A percentile compares a stretch with the other conserved stretches of the same genome.
Evolutionary conservation across 1,284 basidiomycete species (phyloP).

Genomic region (Ganoderma lucidum): DNA sequence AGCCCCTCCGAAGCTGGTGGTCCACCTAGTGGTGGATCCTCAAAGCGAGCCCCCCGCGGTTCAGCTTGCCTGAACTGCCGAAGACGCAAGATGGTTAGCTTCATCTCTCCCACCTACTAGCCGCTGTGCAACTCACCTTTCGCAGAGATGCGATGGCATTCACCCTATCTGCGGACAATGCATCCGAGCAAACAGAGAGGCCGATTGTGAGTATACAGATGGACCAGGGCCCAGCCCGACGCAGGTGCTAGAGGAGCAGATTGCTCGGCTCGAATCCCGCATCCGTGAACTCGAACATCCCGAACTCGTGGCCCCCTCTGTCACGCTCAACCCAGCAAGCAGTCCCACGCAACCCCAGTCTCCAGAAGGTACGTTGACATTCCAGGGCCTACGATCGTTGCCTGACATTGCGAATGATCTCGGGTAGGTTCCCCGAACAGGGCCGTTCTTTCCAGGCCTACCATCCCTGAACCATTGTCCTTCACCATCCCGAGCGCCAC

Average conservation of each 20-base stretch:
- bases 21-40: conserved; percentile 27
- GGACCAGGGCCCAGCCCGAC: conserved; percentile 41
- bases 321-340: conserved; percentile 27
- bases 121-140: neutral
- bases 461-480: conserved; percentile 15
- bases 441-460: conserved; percentile 21
- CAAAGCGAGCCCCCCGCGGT: conserved; percentile 41
- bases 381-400: neutral
- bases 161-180: conserved; percentile 43
- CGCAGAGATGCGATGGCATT: conserved; percentile 42
- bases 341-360: conserved; percentile 4
- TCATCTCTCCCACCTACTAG: neutral
- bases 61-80: conserved; percentile 45
- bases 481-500: conserved; percentile 13
- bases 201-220: conserved; percentile 44
- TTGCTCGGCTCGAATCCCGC: conserved; percentile 39
- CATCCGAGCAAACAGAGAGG: conserved; percentile 40
- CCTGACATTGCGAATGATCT: neutral
- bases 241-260: conserved; percentile 42
- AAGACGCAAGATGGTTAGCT: conserved; percentile 42
- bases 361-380: conserved; percentile 19
- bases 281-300: conserved; percentile 41
- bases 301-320: conserved; percentile 30
- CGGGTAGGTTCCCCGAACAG: conserved; percentile 18
- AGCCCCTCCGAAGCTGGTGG: conserved; percentile 17